phyloP scores from a whole-genome alignment of 1,284 basidiomycete species.

The Clitocybe nebularis region DNA sequence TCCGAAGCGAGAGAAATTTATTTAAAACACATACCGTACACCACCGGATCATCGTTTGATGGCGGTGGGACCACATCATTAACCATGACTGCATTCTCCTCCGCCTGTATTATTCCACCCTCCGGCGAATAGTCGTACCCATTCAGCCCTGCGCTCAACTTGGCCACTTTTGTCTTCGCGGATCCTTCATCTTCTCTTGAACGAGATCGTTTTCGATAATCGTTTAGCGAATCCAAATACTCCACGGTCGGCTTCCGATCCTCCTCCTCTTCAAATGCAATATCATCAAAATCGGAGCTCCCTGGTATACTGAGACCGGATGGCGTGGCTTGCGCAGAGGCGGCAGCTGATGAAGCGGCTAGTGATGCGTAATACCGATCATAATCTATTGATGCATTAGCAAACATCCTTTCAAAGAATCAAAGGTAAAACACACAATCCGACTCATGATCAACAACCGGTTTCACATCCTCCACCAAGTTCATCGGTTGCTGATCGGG shows the following conservation, averaged over 20 bases:
- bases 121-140: slow-evolving; percentile 18
- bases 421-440: slow-evolving; percentile 48
- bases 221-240: slow-evolving; percentile 64
- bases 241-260: slow-evolving; percentile 62
- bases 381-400: slow-evolving; percentile 45
- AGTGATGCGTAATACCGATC: slow-evolving; percentile 78
- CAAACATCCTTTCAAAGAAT: neutral
- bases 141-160: slow-evolving; percentile 29
- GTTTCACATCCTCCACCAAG: slow-evolving; percentile 54
- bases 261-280: slow-evolving; percentile 54
- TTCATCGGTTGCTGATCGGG: slow-evolving; percentile 26
- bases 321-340: slow-evolving; percentile 56
- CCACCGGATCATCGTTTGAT: slow-evolving; percentile 50
- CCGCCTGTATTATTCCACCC: slow-evolving; percentile 2
- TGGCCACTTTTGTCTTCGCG: slow-evolving; percentile 42
- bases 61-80: slow-evolving; percentile 17
- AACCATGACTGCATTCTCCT: slow-evolving; percentile 15
- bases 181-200: slow-evolving; percentile 51
- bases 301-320: slow-evolving; percentile 40
- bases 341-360: slow-evolving; percentile 58
- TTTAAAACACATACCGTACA: slow-evolving; percentile 67
- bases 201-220: slow-evolving; percentile 66
- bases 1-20: too few relatives aligned
- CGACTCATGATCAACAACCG: slow-evolving; percentile 48
- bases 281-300: slow-evolving; percentile 43